Percentiles rank a stretch among this genome's conserved stretches.
Conservation (phyloP, 1,284 basidiomycete genomes). For the Leccinum solheimii region DNA sequence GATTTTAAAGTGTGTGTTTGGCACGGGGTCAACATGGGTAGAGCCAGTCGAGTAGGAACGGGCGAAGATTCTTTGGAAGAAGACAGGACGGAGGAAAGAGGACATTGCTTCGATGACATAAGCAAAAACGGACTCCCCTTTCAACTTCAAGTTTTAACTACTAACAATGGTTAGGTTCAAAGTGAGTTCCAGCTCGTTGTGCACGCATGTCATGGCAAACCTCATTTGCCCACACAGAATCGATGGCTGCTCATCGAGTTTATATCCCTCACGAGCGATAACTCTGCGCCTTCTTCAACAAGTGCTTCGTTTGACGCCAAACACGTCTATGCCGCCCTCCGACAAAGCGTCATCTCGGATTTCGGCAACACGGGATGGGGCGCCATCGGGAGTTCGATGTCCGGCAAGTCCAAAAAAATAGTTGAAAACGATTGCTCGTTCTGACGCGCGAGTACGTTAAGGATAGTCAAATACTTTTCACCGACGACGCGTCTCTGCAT, state of each 20-base stretch:
- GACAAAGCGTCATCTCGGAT: conserved; percentile 67
- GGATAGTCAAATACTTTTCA: conserved; percentile 78
- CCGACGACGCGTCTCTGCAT: conserved; percentile 76
- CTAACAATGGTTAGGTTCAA: conserved; percentile 33
- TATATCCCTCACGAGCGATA: not conserved
- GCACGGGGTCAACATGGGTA: conserved; percentile 19
- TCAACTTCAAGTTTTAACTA: not conserved
- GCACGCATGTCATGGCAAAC: not conserved
- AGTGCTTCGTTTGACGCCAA: conserved; percentile 48
- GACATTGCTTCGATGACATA: conserved; percentile 26
- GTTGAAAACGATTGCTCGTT: not conserved
- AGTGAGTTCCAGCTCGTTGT: conserved; percentile 6
- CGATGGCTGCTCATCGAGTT: conserved; percentile 46
- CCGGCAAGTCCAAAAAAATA: conserved; percentile 44
- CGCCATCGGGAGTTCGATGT: conserved; percentile 64
- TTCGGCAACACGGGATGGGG: conserved; percentile 84
- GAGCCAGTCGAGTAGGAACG: conserved; percentile 14
- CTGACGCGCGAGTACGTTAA: not conserved
- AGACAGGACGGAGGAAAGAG: conserved; percentile 10
- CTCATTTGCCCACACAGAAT: conserved; percentile 47
- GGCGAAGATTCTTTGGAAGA: conserved; percentile 2
- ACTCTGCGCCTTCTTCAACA: not conserved
- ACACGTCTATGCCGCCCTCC: conserved; percentile 63
- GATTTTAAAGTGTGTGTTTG: conserved; percentile 78
- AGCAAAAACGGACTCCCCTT: conserved; percentile 27